A percentile compares a stretch with the other conserved stretches of the same genome.
phyloP scores from a whole-genome alignment of 2,329 filamentous ascomycete species.

The Diplocarpon rosae region DNA sequence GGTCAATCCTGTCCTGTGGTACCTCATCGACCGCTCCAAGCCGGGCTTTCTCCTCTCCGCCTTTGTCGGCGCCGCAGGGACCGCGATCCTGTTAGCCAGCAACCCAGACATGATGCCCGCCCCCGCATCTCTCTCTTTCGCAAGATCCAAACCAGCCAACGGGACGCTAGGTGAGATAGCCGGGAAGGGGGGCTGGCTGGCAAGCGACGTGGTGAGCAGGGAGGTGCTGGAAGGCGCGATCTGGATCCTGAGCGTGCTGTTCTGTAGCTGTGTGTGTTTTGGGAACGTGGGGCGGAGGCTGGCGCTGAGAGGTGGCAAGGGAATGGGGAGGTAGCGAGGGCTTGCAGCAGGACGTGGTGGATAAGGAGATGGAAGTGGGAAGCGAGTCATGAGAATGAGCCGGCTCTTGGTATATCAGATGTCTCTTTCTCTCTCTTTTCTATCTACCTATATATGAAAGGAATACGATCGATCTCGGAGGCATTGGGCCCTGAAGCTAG shows the following conservation, averaged over 20 bases:
- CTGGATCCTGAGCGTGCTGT: constrained; percentile 88
- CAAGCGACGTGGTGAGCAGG: constrained; percentile 45
- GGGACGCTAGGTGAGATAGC: constrained; percentile 6
- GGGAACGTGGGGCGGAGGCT: constrained; percentile 85
- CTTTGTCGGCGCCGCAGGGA: constrained; percentile 62
- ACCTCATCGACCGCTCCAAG: constrained; percentile 81
- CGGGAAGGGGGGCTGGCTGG: constrained; percentile 26
- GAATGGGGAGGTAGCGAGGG: neutral
- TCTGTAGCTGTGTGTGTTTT: constrained; percentile 92
- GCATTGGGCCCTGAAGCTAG: too few species aligned
- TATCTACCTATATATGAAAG: too few species aligned
- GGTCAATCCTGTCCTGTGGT: constrained; percentile 91
- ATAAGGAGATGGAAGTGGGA: neutral
- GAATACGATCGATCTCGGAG: too few species aligned
- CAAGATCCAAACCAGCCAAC: constrained; percentile 8
- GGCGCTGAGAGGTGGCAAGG: constrained; percentile 30
- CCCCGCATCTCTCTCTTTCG: constrained; percentile 34
- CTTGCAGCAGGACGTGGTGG: neutral
- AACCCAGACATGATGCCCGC: constrained; percentile 69
- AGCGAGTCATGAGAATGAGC: too few species aligned
- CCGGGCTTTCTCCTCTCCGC: constrained; percentile 74
- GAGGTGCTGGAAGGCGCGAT: constrained; percentile 62
- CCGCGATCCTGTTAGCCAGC: constrained; percentile 60
- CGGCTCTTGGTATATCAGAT: too few species aligned
- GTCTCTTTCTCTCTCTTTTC: too few species aligned